Evolutionary conservation across 2,329 filamentous ascomycete species (phyloP).

Genomic region (Alternaria conjuncta): DNA sequence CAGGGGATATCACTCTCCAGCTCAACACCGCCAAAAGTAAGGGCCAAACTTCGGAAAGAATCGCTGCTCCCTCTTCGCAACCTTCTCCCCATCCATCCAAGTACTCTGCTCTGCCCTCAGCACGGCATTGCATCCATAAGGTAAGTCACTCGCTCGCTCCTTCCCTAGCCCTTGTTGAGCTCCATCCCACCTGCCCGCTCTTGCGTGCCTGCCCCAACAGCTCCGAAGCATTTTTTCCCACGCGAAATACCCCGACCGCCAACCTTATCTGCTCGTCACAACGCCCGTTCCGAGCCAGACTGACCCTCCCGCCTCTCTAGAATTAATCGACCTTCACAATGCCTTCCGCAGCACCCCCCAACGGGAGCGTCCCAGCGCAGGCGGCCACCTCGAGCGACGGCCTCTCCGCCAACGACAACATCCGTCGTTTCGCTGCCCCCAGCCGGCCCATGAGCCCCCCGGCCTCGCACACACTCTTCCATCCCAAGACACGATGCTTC

Average conservation of each 20-base stretch:
- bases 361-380: slow-evolving; percentile 40
- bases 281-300: slow-evolving; percentile 12
- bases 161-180: slow-evolving; percentile 14
- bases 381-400: slow-evolving; percentile 40
- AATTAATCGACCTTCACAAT: slow-evolving; percentile 44
- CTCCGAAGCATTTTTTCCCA: slow-evolving; percentile 28
- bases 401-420: slow-evolving; percentile 94
- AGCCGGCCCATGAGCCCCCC: slow-evolving; percentile 91
- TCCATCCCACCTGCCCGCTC: slow-evolving; percentile 18
- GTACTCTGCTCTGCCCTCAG: slow-evolving; percentile 24
- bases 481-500: slow-evolving; percentile 99
- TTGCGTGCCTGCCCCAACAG: slow-evolving; percentile 26
- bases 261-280: slow-evolving; percentile 6
- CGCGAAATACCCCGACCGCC: slow-evolving; percentile 37
- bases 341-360: slow-evolving; percentile 51
- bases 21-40: slow-evolving; percentile 40
- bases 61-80: slow-evolving; percentile 31
- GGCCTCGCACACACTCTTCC: slow-evolving; percentile 90
- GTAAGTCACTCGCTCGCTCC: slow-evolving; percentile 24
- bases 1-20: slow-evolving; percentile 26
- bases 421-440: slow-evolving; percentile 91
- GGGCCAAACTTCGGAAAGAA: slow-evolving; percentile 40
- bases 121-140: slow-evolving; percentile 34
- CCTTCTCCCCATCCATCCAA: slow-evolving; percentile 36
- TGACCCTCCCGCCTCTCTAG: slow-evolving; percentile 22